These are phyloP conservation scores for Rhodotorula mucilaginosa DNA, from an alignment of 1,284 basidiomycete species.

Conservation along the genomic window DNA sequence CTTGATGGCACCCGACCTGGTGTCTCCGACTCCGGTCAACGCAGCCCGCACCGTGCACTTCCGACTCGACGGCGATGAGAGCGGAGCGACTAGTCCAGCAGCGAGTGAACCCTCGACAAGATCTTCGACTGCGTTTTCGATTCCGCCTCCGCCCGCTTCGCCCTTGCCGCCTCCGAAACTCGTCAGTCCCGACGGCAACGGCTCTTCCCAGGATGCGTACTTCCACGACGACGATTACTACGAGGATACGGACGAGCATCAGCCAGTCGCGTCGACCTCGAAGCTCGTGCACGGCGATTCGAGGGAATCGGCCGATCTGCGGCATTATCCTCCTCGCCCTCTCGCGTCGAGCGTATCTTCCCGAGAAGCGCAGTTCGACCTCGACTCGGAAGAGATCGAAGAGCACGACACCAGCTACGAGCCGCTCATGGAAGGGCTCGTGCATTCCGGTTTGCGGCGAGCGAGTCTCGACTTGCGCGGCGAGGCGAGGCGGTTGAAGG, in stretches of 20 bases:
- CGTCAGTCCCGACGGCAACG: neutral
- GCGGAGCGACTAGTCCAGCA: neutral
- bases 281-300: neutral
- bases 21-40: slow-evolving; percentile 10
- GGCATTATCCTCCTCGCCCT: slow-evolving; percentile 29
- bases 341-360: slow-evolving; percentile 43
- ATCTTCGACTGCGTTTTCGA: neutral
- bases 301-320: too few relatives aligned
- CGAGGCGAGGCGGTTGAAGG: slow-evolving; percentile 26
- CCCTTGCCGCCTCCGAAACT: neutral
- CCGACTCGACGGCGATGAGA: slow-evolving; percentile 11
- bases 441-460: slow-evolving; percentile 28
- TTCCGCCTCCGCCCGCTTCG: slow-evolving; percentile 12
- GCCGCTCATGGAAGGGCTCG: slow-evolving; percentile 32
- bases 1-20: slow-evolving; percentile 5
- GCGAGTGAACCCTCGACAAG: neutral
- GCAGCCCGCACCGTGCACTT: slow-evolving; percentile 7
- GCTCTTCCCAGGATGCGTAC: neutral
- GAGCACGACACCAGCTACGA: slow-evolving; percentile 17
- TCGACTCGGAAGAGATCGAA: slow-evolving; percentile 36
- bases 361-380: slow-evolving; percentile 49
- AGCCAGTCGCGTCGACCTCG: slow-evolving; percentile 4
- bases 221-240: neutral
- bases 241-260: slow-evolving; percentile 10
- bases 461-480: slow-evolving; percentile 24